These are phyloP conservation scores for Ogataea zsoltii DNA, from an alignment of 805 yeast species.

Conservation along the genomic window DNA sequence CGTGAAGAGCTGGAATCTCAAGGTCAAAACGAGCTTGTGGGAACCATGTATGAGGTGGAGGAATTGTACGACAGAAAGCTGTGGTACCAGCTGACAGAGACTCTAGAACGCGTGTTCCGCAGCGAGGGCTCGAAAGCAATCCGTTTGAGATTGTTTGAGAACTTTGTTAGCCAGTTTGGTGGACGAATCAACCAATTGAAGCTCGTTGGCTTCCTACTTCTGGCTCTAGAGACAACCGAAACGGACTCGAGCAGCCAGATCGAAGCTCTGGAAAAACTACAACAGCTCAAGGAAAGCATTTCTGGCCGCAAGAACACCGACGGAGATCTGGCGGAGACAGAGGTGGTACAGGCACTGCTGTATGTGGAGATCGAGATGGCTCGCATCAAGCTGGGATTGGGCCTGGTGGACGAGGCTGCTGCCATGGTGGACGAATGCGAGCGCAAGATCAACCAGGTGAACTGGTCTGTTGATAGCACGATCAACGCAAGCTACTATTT, in stretches of 20 bases:
- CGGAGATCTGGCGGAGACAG: conserved; percentile 34
- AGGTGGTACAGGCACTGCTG: conserved; percentile 50
- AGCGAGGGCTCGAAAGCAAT: conserved; percentile 52
- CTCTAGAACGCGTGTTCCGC: conserved; percentile 54
- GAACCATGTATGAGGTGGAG: conserved; percentile 68
- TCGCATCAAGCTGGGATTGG: conserved; percentile 59
- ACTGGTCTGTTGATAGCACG: conserved; percentile 52
- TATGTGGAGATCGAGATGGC: conserved; percentile 74
- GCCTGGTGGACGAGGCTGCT: conserved; percentile 57
- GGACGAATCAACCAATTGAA: conserved; percentile 77
- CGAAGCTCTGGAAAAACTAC: conserved; percentile 53
- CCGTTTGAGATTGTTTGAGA: conserved; percentile 66
- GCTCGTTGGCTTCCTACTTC: conserved; percentile 71
- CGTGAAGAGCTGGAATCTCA: conserved; percentile 62
- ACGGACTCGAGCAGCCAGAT: conserved; percentile 18
- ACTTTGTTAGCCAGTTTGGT: conserved; percentile 66
- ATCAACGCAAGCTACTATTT: conserved; percentile 83
- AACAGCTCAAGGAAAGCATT: conserved; percentile 46
- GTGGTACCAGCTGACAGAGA: conserved; percentile 90
- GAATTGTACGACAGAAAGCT: conserved; percentile 84
- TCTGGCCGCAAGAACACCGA: conserved; percentile 31
- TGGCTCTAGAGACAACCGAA: conserved; percentile 44
- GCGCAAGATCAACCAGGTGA: conserved; percentile 55
- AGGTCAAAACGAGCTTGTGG: conserved; percentile 49
- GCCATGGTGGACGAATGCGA: conserved; percentile 65